Percentiles rank a stretch among this genome's conserved stretches.
Conservation (phyloP, 148 eudicot species). For the Heliosperma pusillum region DNA sequence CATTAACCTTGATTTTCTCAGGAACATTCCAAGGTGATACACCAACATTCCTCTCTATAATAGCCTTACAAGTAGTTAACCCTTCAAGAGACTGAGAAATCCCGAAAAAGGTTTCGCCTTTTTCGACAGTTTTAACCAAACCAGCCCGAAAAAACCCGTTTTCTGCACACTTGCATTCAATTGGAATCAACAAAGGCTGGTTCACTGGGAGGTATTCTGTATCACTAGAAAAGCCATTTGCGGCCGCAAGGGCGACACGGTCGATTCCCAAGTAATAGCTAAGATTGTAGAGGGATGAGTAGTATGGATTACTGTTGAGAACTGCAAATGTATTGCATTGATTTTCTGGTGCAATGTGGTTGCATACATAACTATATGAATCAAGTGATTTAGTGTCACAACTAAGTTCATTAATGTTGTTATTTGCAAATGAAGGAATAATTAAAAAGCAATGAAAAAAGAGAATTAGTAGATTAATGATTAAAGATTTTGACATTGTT, state of each 20-base stretch:
- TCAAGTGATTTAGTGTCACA: conserved; percentile 31
- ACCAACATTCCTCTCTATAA: conserved; percentile 39
- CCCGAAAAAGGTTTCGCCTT: conserved; percentile 46
- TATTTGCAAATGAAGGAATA: conserved; percentile 28
- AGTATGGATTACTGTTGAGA: conserved; percentile 47
- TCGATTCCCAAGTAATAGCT: conserved; percentile 48
- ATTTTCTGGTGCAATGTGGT: conserved; percentile 15
- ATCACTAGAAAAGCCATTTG: conserved; percentile 43
- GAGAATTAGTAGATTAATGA: conserved; percentile 24
- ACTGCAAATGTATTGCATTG: conserved; percentile 48
- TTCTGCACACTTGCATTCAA: conserved; percentile 45
- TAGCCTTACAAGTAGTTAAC: conserved; percentile 54
- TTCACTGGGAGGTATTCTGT: conserved; percentile 41
- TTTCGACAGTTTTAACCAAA: conserved; percentile 26
- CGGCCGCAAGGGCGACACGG: conserved; percentile 31
- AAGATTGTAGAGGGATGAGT: conserved; percentile 47
- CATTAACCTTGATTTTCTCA: conserved; percentile 28
- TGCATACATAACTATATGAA: conserved; percentile 31
- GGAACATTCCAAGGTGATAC: conserved; percentile 30
- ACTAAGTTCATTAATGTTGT: conserved; percentile 24
- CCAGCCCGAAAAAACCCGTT: conserved; percentile 40
- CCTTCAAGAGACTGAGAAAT: conserved; percentile 57
- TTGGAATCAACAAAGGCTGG: conserved; percentile 52
- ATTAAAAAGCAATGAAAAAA: conserved; percentile 18
- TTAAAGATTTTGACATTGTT: conserved; percentile 27